Evolutionary conservation across 2,329 filamentous ascomycete genomes (phyloP).

Genomic region (Dothistroma septosporum): DNA sequence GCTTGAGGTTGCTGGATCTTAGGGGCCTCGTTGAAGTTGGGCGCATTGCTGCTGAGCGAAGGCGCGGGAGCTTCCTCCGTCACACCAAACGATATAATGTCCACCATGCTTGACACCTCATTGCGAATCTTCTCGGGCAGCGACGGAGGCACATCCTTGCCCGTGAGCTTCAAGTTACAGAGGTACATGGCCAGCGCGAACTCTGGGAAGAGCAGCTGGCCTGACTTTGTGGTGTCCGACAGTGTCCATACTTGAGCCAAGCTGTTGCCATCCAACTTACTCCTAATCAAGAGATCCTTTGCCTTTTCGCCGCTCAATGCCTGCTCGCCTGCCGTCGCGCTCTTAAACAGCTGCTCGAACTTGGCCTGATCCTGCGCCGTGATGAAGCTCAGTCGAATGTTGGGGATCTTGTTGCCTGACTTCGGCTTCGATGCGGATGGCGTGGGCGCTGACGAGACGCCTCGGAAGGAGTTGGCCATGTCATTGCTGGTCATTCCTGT

Average conservation of each 20-base stretch:
- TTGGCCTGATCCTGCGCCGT: constrained; percentile 91
- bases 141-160: constrained; percentile 68
- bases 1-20: constrained; percentile 49
- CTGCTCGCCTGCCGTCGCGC: constrained; percentile 77
- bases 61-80: constrained; percentile 60
- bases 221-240: constrained; percentile 92
- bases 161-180: constrained; percentile 87
- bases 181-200: constrained; percentile 98
- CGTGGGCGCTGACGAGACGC: constrained; percentile 49
- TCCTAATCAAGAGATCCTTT: constrained; percentile 80
- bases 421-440: constrained; percentile 57
- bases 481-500: constrained; percentile 60
- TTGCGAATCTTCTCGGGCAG: constrained; percentile 88
- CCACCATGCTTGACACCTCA: constrained; percentile 98
- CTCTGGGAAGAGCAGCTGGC: constrained; percentile 93
- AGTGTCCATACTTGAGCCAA: constrained; percentile 94
- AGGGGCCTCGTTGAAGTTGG: constrained; percentile 62
- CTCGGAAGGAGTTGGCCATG: constrained; percentile 60
- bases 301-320: constrained; percentile 90
- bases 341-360: constrained; percentile 97
- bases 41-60: constrained; percentile 60
- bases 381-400: constrained; percentile 91
- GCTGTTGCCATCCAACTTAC: constrained; percentile 79
- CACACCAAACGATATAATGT: constrained; percentile 95
- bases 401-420: constrained; percentile 77